phyloP scores from a whole-genome alignment of 768 basidiomycete species.

The Daedaleopsis nitida region DNA sequence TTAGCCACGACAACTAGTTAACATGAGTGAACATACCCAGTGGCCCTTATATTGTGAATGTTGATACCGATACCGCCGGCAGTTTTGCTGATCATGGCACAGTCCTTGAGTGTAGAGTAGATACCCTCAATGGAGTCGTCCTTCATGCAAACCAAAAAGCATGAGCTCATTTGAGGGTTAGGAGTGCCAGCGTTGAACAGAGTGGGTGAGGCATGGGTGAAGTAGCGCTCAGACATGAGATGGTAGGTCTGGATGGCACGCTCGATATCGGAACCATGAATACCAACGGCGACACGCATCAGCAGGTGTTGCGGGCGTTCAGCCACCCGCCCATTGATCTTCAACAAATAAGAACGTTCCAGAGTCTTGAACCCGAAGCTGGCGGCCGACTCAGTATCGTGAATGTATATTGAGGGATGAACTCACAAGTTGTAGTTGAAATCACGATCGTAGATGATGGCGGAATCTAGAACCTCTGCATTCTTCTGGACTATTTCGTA shows the following conservation, averaged over 20 bases:
- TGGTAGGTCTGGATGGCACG: conserved; percentile 90
- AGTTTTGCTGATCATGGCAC: conserved; percentile 99
- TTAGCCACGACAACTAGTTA: conserved; percentile 7
- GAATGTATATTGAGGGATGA: background rate
- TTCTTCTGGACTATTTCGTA: conserved; percentile 83
- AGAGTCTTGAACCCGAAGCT: conserved; percentile 99
- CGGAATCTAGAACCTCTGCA: conserved; percentile 82
- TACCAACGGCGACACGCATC: conserved; percentile 99
- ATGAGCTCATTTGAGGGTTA: conserved; percentile 91
- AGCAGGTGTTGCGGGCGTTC: conserved; percentile 99
- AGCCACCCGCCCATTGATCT: conserved; percentile 91
- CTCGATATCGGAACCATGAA: conserved; percentile 89
- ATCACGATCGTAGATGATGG: conserved; percentile 97
- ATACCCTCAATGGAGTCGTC: conserved; percentile 99
- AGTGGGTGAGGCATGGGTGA: conserved; percentile 97
- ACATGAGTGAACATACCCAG: conserved; percentile 56
- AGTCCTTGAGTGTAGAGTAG: conserved; percentile 97
- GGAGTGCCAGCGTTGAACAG: conserved; percentile 99
- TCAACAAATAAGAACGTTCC: conserved; percentile 95
- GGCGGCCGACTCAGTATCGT: background rate
- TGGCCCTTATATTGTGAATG: conserved; percentile 96
- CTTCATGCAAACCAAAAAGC: conserved; percentile 98
- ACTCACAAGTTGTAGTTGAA: conserved; percentile 95
- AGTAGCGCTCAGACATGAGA: conserved; percentile 97
- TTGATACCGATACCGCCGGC: conserved; percentile 96